phyloP scores from a whole-genome alignment of 257 asterid species.

The Gentiana macrophylla region DNA sequence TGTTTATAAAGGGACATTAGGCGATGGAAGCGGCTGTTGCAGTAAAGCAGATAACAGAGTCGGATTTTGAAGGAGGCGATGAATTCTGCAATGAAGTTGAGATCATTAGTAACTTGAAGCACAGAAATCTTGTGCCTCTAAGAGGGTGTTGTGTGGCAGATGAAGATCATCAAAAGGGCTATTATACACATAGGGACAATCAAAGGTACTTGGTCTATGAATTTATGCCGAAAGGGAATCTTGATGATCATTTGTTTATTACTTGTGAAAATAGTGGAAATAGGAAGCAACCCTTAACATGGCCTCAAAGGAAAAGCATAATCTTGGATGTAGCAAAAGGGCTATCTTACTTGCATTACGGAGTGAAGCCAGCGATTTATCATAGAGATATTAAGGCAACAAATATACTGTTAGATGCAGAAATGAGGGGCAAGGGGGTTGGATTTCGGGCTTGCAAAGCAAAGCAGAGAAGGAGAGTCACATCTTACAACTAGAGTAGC shows the following conservation, averaged over 20 bases:
- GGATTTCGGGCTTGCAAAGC: constrained; percentile 78
- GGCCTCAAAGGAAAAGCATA: constrained; percentile 78
- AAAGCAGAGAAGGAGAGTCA: constrained; percentile 67
- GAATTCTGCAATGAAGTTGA: constrained; percentile 93
- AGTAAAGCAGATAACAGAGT: constrained; percentile 60
- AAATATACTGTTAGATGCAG: constrained; percentile 63
- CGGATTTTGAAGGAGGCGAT: constrained; percentile 59
- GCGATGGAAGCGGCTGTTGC: constrained; percentile 72
- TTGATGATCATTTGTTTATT: constrained; percentile 70
- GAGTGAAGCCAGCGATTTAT: constrained; percentile 74
- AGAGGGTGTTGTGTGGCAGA: constrained; percentile 81
- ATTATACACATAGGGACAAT: constrained; percentile 24
- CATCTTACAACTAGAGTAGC: constrained; percentile 90
- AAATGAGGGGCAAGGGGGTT: constrained; percentile 88
- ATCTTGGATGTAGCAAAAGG: constrained; percentile 83
- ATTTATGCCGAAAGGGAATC: constrained; percentile 84
- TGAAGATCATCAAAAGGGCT: constrained; percentile 15
- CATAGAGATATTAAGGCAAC: constrained; percentile 88
- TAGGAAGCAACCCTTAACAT: constrained; percentile 33
- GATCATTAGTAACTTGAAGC: constrained; percentile 83
- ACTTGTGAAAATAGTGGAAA: constrained; percentile 2
- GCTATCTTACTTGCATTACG: constrained; percentile 64
- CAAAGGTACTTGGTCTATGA: constrained; percentile 76
- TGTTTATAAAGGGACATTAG: constrained; percentile 58
- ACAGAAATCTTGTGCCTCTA: constrained; percentile 77